Evolutionary conservation across 2,329 filamentous ascomycete genomes (phyloP).

Genomic region (Chrysosporium keratinophilum): DNA sequence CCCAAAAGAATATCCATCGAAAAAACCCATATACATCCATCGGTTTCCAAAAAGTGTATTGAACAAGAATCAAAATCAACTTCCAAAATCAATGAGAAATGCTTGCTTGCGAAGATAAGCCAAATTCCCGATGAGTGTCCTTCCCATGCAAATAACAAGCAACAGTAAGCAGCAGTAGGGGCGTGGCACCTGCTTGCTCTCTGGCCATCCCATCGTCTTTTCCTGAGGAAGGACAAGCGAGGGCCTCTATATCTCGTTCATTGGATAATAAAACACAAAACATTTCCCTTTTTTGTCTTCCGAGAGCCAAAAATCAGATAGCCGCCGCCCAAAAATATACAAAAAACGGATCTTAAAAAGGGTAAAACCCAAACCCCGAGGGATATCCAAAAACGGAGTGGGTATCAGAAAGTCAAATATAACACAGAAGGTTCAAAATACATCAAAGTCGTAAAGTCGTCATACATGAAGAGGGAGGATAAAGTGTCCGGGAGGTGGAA

Average conservation of each 20-base stretch:
- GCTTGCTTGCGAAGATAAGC: background rate
- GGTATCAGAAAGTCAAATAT: constrained; percentile 3
- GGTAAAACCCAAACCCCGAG: background rate
- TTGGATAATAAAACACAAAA: background rate
- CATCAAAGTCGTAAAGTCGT: constrained; percentile 20
- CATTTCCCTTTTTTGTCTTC: background rate
- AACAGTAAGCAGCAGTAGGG: background rate
- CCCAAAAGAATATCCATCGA: background rate
- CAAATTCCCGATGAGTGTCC: background rate
- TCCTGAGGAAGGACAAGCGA: background rate
- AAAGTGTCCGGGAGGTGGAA: constrained; percentile 9
- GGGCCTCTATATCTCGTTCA: background rate
- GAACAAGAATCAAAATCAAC: background rate
- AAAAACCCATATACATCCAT: background rate
- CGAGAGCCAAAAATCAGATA: background rate
- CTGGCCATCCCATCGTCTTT: background rate
- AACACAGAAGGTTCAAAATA: constrained; percentile 9
- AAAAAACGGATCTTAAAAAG: background rate
- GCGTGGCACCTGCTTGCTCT: background rate
- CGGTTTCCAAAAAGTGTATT: background rate
- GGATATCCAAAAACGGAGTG: constrained; percentile 1
- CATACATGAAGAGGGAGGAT: constrained; percentile 14
- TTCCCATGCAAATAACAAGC: background rate
- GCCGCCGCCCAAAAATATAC: background rate
- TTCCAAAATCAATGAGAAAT: background rate